Conservation (phyloP, 106 monocot genomes). For the Acorus gramineus region DNA sequence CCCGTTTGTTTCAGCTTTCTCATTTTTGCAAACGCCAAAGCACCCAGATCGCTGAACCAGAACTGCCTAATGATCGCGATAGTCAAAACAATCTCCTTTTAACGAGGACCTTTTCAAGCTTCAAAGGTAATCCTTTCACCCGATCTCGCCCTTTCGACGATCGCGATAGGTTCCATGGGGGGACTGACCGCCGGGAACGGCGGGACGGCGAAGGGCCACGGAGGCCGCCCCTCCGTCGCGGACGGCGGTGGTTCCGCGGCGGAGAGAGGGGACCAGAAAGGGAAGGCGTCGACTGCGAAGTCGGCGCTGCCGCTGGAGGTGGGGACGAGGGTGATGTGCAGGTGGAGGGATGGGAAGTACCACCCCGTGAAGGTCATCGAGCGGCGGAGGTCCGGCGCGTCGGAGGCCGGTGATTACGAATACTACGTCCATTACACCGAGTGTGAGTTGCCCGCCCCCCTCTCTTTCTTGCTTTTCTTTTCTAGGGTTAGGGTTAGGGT, state of each 20-base stretch:
- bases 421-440: conserved; percentile 98
- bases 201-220: conserved; percentile 17
- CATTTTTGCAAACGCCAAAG: no score
- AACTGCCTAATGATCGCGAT: no score
- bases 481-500: conserved; percentile 12
- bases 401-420: conserved; percentile 43
- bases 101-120: no score
- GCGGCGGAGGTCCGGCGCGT: conserved; percentile 36
- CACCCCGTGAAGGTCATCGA: conserved; percentile 98
- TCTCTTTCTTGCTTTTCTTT: background rate
- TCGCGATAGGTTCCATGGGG: conserved; percentile 65
- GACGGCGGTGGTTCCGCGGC: background rate
- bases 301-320: conserved; percentile 63
- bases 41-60: no score
- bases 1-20: no score
- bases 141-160: no score
- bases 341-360: conserved; percentile 90
- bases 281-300: conserved; percentile 6
- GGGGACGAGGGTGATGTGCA: conserved; percentile 78
- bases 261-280: conserved; percentile 11
- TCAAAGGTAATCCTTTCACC: no score
- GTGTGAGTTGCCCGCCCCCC: conserved; percentile 33
- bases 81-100: no score
- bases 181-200: conserved; percentile 38
- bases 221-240: conserved; percentile 1